These are phyloP conservation scores for Kuraishia capsulata DNA, from an alignment of 805 yeast species.

Conservation along the genomic window DNA sequence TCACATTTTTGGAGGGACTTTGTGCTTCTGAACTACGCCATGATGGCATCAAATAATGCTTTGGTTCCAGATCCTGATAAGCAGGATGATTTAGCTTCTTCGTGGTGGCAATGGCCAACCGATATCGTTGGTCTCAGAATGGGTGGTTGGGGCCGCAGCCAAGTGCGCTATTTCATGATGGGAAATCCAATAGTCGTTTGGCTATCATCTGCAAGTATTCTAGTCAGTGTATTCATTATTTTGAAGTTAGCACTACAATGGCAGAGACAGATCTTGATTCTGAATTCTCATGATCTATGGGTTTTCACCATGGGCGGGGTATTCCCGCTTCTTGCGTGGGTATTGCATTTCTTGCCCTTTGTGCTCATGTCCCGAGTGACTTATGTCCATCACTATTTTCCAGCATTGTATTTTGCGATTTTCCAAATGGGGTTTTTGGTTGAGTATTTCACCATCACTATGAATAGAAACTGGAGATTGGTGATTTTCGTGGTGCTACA, in stretches of 20 bases:
- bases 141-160: slow-evolving; percentile 59
- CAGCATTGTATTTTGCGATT: slow-evolving; percentile 74
- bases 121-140: slow-evolving; percentile 61
- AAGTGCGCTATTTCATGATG: slow-evolving; percentile 53
- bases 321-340: slow-evolving; percentile 77
- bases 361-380: slow-evolving; percentile 80
- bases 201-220: slow-evolving; percentile 46
- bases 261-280: slow-evolving; percentile 50
- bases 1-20: slow-evolving; percentile 60
- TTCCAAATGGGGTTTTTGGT: slow-evolving; percentile 43
- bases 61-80: slow-evolving; percentile 69
- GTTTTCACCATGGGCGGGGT: slow-evolving; percentile 51
- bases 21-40: slow-evolving; percentile 62
- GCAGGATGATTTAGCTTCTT: slow-evolving; percentile 59
- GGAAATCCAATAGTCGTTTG: slow-evolving; percentile 60
- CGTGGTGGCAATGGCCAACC: slow-evolving; percentile 83
- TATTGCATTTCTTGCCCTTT: slow-evolving; percentile 68
- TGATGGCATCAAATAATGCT: slow-evolving; percentile 82
- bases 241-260: slow-evolving; percentile 35
- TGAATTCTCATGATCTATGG: slow-evolving; percentile 10
- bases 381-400: slow-evolving; percentile 78
- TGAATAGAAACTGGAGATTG: slow-evolving; percentile 15
- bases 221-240: slow-evolving; percentile 27
- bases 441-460: slow-evolving; percentile 32
- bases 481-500: slow-evolving; percentile 31